Conservation (phyloP, 345 rosid genomes). For the Lagerstroemia speciosa region DNA sequence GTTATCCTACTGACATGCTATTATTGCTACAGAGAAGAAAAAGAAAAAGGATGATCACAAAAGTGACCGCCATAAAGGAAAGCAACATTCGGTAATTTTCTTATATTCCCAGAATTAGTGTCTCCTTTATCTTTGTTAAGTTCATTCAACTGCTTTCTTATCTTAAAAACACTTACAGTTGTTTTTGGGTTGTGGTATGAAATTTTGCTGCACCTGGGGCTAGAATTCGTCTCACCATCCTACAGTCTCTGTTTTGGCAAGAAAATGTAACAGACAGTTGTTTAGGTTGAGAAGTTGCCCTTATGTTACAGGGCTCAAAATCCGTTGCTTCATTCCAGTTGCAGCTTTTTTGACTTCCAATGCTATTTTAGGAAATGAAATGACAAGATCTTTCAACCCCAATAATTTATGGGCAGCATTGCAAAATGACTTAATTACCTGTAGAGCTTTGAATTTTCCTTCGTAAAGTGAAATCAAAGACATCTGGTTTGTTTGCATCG, state of each 20-base stretch:
- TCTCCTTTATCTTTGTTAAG: background rate
- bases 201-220: background rate
- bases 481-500: background rate
- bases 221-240: background rate
- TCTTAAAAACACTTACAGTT: background rate
- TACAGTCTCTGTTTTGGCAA: background rate
- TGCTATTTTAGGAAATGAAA: too few species aligned
- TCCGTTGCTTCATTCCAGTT: too few species aligned
- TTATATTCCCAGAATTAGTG: background rate
- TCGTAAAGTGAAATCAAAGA: background rate
- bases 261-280: background rate
- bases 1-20: constrained; percentile 16
- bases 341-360: too few species aligned
- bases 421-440: background rate
- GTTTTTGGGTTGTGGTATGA: background rate
- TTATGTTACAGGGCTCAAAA: background rate
- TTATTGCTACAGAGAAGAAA: constrained; percentile 51
- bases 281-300: background rate
- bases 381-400: too few species aligned
- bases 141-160: background rate
- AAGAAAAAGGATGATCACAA: constrained; percentile 53
- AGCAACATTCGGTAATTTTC: constrained; percentile 33
- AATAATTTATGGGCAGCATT: background rate
- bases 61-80: constrained; percentile 39
- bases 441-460: background rate